Percentiles rank a stretch among this genome's conserved stretches.
phyloP scores from a whole-genome alignment of 2,329 filamentous ascomycete genomes.

The Stagonosporopsis tanaceti region DNA sequence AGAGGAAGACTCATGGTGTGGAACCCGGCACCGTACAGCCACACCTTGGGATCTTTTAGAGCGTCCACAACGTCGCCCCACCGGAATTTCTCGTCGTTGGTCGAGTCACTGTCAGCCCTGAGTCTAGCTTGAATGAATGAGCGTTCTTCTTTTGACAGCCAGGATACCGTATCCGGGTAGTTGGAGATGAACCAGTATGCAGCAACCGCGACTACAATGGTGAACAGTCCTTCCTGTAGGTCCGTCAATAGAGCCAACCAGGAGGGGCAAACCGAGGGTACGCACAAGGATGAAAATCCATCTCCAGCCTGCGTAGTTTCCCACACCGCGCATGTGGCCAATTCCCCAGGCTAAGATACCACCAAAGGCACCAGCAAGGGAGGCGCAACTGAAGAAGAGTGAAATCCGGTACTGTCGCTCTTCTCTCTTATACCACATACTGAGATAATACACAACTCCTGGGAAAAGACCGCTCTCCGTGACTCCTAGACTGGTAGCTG shows the following conservation, averaged over 20 bases:
- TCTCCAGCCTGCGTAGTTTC: constrained; percentile 52
- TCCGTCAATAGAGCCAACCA: constrained; percentile 17
- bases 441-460: constrained; percentile 62
- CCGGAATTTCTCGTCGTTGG: constrained; percentile 70
- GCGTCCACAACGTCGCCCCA: constrained; percentile 72
- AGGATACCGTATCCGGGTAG: constrained; percentile 67
- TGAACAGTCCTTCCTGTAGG: constrained; percentile 46
- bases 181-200: constrained; percentile 70
- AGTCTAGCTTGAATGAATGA: constrained; percentile 69
- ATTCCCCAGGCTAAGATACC: constrained; percentile 68
- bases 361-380: constrained; percentile 67
- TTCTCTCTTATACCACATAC: constrained; percentile 69
- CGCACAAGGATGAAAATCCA: constrained; percentile 54
- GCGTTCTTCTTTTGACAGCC: constrained; percentile 62
- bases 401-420: constrained; percentile 67
- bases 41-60: constrained; percentile 55
- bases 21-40: constrained; percentile 73
- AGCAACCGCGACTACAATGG: constrained; percentile 42
- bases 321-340: constrained; percentile 66
- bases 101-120: constrained; percentile 73
- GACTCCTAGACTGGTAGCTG: constrained; percentile 37
- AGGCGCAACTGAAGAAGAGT: constrained; percentile 67
- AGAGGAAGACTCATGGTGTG: constrained; percentile 72
- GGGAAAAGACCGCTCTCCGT: constrained; percentile 50
- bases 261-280: not conserved